Evolutionary conservation across 305 asterid species (phyloP).

Genomic region (Euphrasia arctica): DNA sequence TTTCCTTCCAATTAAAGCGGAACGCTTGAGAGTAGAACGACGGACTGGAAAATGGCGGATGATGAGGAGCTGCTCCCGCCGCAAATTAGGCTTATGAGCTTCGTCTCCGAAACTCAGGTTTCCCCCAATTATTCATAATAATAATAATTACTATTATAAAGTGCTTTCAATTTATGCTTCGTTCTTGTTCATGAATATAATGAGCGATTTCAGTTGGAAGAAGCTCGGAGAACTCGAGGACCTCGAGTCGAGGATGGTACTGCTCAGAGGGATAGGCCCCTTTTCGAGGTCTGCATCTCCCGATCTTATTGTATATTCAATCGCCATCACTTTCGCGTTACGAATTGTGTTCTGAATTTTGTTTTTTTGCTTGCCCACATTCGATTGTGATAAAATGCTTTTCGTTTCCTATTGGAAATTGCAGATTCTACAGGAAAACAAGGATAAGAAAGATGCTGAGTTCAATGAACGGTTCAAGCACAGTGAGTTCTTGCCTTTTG

Average conservation of each 20-base stretch:
- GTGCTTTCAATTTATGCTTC: neutral
- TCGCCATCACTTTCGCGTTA: neutral
- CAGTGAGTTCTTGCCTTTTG: constrained; percentile 35
- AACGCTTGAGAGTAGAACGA: constrained; percentile 6
- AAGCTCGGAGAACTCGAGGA: constrained; percentile 71
- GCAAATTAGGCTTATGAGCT: constrained; percentile 72
- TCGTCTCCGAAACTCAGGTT: constrained; percentile 93
- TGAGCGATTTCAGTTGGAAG: constrained; percentile 58
- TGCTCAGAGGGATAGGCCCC: constrained; percentile 91
- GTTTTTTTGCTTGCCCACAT: neutral
- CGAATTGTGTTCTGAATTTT: neutral
- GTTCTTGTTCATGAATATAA: neutral
- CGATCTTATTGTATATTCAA: neutral
- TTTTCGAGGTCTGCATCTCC: constrained; percentile 58
- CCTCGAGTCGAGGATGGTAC: constrained; percentile 94
- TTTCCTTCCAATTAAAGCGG: constrained; percentile 2
- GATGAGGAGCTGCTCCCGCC: constrained; percentile 40
- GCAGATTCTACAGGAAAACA: constrained; percentile 80
- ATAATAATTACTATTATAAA: too few relatives aligned
- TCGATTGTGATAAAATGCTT: neutral
- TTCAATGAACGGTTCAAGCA: constrained; percentile 91
- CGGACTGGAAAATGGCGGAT: constrained; percentile 48
- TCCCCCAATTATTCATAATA: constrained; percentile 9
- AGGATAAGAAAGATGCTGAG: constrained; percentile 89
- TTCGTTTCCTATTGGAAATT: constrained; percentile 18